Evolutionary conservation across 345 rosid genomes (phyloP).

Genomic region (Salix viminalis): DNA sequence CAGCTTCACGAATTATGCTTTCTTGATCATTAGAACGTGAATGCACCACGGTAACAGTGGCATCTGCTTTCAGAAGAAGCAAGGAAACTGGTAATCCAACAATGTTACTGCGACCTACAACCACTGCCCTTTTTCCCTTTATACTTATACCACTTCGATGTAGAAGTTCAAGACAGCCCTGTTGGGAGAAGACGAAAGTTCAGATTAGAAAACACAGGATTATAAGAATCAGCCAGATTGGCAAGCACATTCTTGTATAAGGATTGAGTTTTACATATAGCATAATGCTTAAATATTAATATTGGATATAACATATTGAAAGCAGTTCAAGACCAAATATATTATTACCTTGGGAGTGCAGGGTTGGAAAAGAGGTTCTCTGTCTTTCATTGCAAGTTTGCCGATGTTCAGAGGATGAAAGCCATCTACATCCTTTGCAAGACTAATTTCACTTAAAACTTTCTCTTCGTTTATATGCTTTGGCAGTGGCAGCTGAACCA

Average conservation of each 20-base stretch:
- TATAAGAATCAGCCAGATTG: neutral
- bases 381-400: constrained; percentile 95
- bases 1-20: constrained; percentile 68
- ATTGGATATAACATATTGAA: neutral
- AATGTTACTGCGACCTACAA: constrained; percentile 90
- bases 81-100: constrained; percentile 90
- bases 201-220: neutral
- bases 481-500: constrained; percentile 91
- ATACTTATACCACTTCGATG: constrained; percentile 59
- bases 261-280: neutral
- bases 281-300: neutral
- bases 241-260: neutral
- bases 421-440: constrained; percentile 90
- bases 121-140: constrained; percentile 77
- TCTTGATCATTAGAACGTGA: constrained; percentile 67
- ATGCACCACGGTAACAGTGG: constrained; percentile 77
- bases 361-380: constrained; percentile 88
- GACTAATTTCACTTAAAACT: constrained; percentile 64
- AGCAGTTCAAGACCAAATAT: constrained; percentile 6
- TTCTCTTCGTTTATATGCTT: constrained; percentile 83
- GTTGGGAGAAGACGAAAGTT: constrained; percentile 5
- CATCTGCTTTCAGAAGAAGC: constrained; percentile 86
- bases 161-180: constrained; percentile 93
- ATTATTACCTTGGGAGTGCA: constrained; percentile 87
- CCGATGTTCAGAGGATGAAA: constrained; percentile 95